These are phyloP conservation scores for Monosporascus cannonballus DNA, from an alignment of 2,329 filamentous ascomycete species.

Conservation along the genomic window DNA sequence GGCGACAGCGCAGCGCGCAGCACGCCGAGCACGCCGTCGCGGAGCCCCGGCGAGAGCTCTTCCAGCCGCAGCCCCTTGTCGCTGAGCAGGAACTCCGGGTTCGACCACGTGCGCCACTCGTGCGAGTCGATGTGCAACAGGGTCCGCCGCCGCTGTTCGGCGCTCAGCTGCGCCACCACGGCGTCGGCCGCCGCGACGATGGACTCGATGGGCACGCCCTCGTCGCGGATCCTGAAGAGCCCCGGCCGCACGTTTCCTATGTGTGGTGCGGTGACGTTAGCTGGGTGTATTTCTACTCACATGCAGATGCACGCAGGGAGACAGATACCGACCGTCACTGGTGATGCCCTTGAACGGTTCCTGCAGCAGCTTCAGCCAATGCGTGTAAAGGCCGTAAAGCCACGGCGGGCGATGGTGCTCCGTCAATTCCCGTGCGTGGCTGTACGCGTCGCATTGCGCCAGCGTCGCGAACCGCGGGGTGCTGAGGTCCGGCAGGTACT, in stretches of 20 bases:
- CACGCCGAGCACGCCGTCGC: constrained; percentile 47
- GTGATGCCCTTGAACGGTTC: constrained; percentile 70
- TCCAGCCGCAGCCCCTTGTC: constrained; percentile 67
- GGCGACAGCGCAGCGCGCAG: constrained; percentile 55
- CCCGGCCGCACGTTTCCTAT: constrained; percentile 43
- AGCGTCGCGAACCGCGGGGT: constrained; percentile 57
- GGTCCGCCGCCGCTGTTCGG: constrained; percentile 41
- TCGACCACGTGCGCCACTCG: constrained; percentile 66
- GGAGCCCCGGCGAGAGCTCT: constrained; percentile 39
- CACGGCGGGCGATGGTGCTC: constrained; percentile 56
- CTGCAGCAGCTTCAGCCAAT: constrained; percentile 52
- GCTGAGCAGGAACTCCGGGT: constrained; percentile 67
- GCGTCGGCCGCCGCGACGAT: constrained; percentile 48
- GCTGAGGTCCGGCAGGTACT: constrained; percentile 56
- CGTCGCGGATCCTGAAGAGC: constrained; percentile 56
- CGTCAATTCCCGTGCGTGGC: constrained; percentile 57
- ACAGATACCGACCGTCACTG: constrained; percentile 48
- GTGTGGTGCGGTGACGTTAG: too few relatives aligned
- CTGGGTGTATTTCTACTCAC: too few relatives aligned
- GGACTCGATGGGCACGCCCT: constrained; percentile 51
- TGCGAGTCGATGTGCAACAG: constrained; percentile 60
- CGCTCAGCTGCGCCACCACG: constrained; percentile 40
- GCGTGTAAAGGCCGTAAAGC: constrained; percentile 55
- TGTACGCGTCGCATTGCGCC: constrained; percentile 54
- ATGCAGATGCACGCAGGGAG: too few relatives aligned